Evolutionary conservation across 257 asterid species (phyloP), one percentile per base, ranked within the genome.

Genomic region (Solanum phureja): DNA sequence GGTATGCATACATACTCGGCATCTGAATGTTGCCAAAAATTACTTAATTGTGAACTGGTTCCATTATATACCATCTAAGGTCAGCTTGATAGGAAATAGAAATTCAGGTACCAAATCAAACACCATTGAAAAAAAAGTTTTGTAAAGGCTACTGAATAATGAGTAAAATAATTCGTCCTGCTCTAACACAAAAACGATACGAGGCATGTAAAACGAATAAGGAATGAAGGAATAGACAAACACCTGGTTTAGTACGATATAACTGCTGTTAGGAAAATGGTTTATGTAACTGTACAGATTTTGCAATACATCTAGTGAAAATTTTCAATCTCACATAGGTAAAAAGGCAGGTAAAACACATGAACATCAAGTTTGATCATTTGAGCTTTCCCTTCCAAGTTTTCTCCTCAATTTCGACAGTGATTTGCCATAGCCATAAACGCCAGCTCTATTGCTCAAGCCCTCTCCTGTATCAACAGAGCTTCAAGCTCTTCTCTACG

Each of bases 401-500:
- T 66, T 44, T 66, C 42, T 46, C 85, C 19, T 29, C 68, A 85
- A 24, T 49, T 38, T 31, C 21, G 31, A n/a, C 74, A 7, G 21
- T 46, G 62, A 75, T 83, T 38, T 52, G 37, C 7, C 38, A 16
- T 24, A 24, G 69, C 56, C 73, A 85, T 27, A 27, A 66, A 60
- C 85, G 5, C 64, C 64, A 83, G 34, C 79, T 72, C 31, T 24
- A 52, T 87, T 91, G 74, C 83, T 96, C 92, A 95, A 58, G 73
- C 92, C 27, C 87, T 72, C 4, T 90, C 93, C 34, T 85, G 92
- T 66, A 94, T 64, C 90, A 96, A 90, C 90, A 93, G 42, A 4
- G 97, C 88, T 93, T 95, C 95, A 11, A 96, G 99, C 86, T 96
- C 98, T 91, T 94, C 98, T 91, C 96, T 94, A 27, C 95, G 98